These are phyloP conservation scores for Tulasnella sp. DNA, from an alignment of 768 basidiomycete species.

Conservation along the genomic window DNA sequence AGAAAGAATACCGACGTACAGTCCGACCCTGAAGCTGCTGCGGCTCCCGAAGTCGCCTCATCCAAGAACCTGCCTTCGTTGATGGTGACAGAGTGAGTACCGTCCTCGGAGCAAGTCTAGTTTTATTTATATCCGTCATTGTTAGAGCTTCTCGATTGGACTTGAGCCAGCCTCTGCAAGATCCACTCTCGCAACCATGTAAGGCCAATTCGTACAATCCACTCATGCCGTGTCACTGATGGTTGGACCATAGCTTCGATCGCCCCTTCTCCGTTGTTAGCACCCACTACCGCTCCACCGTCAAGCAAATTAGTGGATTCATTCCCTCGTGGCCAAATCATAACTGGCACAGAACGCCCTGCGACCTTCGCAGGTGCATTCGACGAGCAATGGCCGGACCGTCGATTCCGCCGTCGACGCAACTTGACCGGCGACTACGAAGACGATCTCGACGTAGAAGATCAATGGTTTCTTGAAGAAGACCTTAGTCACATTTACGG, in stretches of 20 bases:
- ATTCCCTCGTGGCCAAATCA: neutral
- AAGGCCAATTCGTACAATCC: neutral
- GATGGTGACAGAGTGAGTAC: conserved; percentile 17
- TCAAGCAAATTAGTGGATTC: conserved; percentile 13
- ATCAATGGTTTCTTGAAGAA: conserved; percentile 3
- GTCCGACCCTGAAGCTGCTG: conserved; percentile 23
- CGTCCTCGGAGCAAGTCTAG: neutral
- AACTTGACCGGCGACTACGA: conserved; percentile 23
- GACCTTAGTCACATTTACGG: neutral
- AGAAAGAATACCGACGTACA: conserved; percentile 27
- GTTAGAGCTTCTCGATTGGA: conserved; percentile 14
- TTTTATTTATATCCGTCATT: neutral
- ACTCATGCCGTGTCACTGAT: neutral
- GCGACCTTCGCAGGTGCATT: neutral
- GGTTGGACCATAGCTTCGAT: neutral
- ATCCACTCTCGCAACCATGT: conserved; percentile 12
- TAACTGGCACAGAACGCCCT: neutral
- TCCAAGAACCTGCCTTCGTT: neutral
- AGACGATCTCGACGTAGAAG: conserved; percentile 6
- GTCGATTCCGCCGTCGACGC: conserved; percentile 10
- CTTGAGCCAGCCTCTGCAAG: neutral
- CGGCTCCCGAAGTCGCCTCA: neutral
- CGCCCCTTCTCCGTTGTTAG: conserved; percentile 1
- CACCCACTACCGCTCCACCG: conserved; percentile 7
- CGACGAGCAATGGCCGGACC: neutral